A percentile compares a stretch with the other conserved stretches of the same genome.
phyloP scores from a whole-genome alignment of 225 moss, liverwort and hornwort species.

The Physcomitrellopsis africana region DNA sequence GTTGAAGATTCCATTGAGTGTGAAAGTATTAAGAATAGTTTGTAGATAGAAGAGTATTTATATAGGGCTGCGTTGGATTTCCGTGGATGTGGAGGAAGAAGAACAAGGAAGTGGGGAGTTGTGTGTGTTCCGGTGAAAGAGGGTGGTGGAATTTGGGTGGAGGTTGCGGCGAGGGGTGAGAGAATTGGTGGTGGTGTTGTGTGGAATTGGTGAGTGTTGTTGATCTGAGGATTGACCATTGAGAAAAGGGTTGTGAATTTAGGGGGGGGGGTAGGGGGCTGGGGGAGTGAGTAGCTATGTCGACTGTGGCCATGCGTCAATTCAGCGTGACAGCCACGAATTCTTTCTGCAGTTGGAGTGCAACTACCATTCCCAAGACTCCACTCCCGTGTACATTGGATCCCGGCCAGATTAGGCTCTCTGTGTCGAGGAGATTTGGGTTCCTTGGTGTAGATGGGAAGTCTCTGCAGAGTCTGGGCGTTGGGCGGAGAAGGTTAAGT shows the following conservation, averaged over 20 bases:
- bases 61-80: no score
- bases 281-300: constrained; percentile 30
- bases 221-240: no score
- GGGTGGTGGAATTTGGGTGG: background rate
- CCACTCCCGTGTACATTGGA: constrained; percentile 23
- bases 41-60: no score
- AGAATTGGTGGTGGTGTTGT: background rate
- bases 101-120: no score
- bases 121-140: no score
- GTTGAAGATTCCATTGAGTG: no score
- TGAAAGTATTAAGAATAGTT: no score
- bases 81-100: no score
- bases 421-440: constrained; percentile 13
- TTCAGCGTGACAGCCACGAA: constrained; percentile 18
- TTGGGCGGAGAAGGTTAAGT: background rate
- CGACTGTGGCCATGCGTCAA: constrained; percentile 35
- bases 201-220: background rate
- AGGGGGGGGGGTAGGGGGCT: background rate
- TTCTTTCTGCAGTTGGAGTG: constrained; percentile 29
- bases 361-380: constrained; percentile 20
- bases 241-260: background rate
- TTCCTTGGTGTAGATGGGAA: constrained; percentile 24
- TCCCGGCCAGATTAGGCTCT: constrained; percentile 37
- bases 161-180: no score
- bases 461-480: constrained; percentile 14